Base-by-base conservation (phyloP, 352 stramenopile species). In the Phytopythium sindhum region DNA sequence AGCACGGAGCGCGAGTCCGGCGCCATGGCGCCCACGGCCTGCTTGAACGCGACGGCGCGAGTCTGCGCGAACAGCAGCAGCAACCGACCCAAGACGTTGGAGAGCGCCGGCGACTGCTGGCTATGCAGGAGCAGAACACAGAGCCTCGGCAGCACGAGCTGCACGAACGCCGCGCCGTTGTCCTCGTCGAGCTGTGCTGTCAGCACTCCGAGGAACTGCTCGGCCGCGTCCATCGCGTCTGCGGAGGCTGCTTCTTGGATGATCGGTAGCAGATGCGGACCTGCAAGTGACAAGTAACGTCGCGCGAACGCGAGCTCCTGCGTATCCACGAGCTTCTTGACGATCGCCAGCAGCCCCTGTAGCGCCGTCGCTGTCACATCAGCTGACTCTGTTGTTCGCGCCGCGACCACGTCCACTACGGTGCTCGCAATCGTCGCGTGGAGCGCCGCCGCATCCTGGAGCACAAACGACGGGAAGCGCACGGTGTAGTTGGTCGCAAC, bases 11-110 rank as follows among this genome's bases (percentile, higher is more conserved):
- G 78, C 21, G 68, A 48, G 24, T 57, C 37, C 11, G 80, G 69
- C 0, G 57, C 59, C 76, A 89, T 84, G 23, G 76, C 73, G 14
- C 56, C 66, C 24, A 87, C 78, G 5, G 60, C 68, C 29, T 84
- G 67, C 62, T 88, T 89, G 52, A 89, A 89, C 35, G 72, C 80
- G 37, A 55, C 51, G 2, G 74, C 66, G 12, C 81, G 72, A 7
- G 74, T 84, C 63, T 88, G 80, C 7, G 80, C 78, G 63, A 86
- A 84, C 35, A 68, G 73, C 24, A 89, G 48, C 28, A 89, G 66
- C 35, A 87, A 48, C 35, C 76, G 68, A 1, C 72, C 68, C 28
- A 89, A 31, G 17, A 75, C 67, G 7, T 44, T 53, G 4, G 68
- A 53, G 19, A 71, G 37, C 42, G 59, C 61, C 54, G 31, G 64